Evolutionary conservation across 106 monocot genomes (phyloP).

Genomic region (Narthecium ossifragum): DNA sequence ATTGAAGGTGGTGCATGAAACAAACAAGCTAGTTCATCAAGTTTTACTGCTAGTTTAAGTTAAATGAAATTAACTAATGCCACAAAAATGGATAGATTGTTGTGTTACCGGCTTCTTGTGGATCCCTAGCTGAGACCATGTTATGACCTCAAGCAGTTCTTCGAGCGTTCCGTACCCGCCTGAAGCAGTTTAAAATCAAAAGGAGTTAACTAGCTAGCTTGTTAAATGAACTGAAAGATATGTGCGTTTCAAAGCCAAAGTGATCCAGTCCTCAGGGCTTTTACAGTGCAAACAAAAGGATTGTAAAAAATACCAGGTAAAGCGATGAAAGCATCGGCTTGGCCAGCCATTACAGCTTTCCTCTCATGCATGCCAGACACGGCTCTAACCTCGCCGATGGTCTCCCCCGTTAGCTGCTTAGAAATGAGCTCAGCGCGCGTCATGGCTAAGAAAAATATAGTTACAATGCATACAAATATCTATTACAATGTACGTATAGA

Average conservation of each 20-base stretch:
- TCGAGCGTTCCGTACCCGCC: conserved; percentile 87
- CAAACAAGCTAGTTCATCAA: too few relatives aligned
- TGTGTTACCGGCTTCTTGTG: conserved; percentile 60
- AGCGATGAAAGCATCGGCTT: conserved; percentile 88
- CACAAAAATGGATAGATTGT: background rate
- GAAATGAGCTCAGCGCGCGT: background rate
- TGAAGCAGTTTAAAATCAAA: too few relatives aligned
- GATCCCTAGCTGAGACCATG: conserved; percentile 83
- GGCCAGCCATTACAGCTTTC: conserved; percentile 71
- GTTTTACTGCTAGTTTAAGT: too few relatives aligned
- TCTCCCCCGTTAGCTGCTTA: conserved; percentile 48
- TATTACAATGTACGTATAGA: too few relatives aligned
- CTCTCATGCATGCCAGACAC: conserved; percentile 86
- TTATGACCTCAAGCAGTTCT: conserved; percentile 70
- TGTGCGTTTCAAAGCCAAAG: too few relatives aligned
- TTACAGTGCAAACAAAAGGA: too few relatives aligned
- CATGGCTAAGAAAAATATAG: too few relatives aligned
- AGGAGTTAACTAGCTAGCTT: too few relatives aligned
- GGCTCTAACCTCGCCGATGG: conserved; percentile 55
- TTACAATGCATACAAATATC: too few relatives aligned
- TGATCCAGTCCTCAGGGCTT: too few relatives aligned
- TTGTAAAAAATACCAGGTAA: conserved; percentile 53
- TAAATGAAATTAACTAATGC: background rate
- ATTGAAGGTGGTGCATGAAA: background rate
- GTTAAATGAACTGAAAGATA: too few relatives aligned